Base-by-base conservation (phyloP, 2,329 filamentous ascomycete genomes). In the Exophiala sp. region DNA sequence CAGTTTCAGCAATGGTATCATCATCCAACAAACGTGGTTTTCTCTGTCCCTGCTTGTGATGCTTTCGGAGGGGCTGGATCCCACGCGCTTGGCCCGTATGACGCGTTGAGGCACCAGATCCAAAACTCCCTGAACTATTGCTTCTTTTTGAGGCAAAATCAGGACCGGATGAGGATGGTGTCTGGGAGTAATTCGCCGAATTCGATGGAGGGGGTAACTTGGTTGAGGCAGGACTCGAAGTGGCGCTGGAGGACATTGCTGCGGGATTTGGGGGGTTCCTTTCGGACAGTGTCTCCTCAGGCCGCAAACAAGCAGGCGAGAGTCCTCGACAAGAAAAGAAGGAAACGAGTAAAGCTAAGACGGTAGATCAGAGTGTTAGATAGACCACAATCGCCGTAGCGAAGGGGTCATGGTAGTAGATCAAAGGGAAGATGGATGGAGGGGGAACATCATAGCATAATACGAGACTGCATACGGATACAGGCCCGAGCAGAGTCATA, bases 11-110 rank as follows among this genome's bases (percentile, higher is more conserved):
- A 79, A 94, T 83, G 62, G 81, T 81, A 79, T 95, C 89, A 72
- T 95, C 89, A 73, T 90, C 83, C 65, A 85, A 78, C 60, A 85
- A 73, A 49, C 78, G 75, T 41, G 88, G 86, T 64, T 83, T 82
- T 63, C 83, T 84, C 64, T 89, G 86, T 57, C 81, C 81, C 66
- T n/a, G n/a, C n/a, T 88, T 89, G 71, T 96, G 88, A 68, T 93
- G 88, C 66, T 84, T 90, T 68, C 85, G 85, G 46, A 78, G 75
- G 38, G 73, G 74, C 71, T 97, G 91, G 46, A 77, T 81, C 68
- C 87, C 95, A 61, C 90, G 80, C 44, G 70, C 60, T 19, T 68
- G 62, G 8, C 66, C 56, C 38, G 61, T 66, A 16, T 58, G 56
- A 50, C 68, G 69, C 46, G 70, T 67, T 14, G 65, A 61, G 9